Conservation (phyloP, 805 yeast species). For the Kazachstania viticola region DNA sequence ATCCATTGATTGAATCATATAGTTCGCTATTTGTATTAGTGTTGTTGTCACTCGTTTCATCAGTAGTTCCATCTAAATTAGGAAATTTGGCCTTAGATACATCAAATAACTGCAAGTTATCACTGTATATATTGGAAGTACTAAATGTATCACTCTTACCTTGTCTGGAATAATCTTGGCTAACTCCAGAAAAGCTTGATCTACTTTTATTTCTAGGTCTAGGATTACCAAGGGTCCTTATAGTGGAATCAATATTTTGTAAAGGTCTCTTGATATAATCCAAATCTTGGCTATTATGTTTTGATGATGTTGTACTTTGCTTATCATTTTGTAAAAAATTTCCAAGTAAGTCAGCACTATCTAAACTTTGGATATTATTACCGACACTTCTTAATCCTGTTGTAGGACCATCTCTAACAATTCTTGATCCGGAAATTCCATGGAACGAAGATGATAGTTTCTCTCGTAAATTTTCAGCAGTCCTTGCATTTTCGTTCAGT, state of each 20-base stretch:
- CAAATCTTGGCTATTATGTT: background rate
- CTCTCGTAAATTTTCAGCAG: conserved; percentile 20
- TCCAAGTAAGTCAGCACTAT: background rate
- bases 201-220: no score
- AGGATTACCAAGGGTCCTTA: no score
- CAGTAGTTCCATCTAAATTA: background rate
- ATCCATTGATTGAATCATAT: no score
- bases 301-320: background rate
- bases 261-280: no score
- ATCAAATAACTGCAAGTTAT: background rate
- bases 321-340: background rate
- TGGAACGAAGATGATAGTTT: conserved; percentile 15
- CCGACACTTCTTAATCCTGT: background rate
- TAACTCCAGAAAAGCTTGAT: background rate
- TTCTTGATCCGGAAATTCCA: conserved; percentile 14
- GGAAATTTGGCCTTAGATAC: background rate
- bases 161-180: background rate
- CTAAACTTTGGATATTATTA: background rate
- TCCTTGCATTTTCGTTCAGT: conserved; percentile 21
- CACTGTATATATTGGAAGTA: background rate
- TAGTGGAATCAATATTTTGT: background rate
- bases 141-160: background rate
- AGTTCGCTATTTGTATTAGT: background rate
- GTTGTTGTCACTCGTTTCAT: background rate
- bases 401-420: background rate